Conservation (phyloP, 73 alveolate species). For the Paramecium tetraurelia region DNA sequence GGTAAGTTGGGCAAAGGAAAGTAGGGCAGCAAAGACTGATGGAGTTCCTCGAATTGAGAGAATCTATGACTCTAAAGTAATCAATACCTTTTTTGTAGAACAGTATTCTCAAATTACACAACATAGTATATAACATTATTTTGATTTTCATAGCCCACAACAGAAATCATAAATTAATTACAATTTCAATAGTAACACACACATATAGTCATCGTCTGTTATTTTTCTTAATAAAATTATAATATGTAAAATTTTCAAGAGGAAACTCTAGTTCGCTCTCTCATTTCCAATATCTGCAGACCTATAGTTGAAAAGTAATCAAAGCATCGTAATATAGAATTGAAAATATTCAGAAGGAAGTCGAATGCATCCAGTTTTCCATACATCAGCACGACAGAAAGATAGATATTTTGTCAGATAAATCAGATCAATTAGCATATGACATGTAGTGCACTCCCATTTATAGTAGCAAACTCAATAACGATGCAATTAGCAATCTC, state of each 20-base stretch:
- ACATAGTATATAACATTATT: background rate
- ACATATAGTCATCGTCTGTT: background rate
- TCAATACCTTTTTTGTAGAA: background rate
- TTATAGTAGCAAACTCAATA: background rate
- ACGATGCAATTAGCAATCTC: background rate
- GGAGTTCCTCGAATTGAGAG: background rate
- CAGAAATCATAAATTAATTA: slow-evolving; percentile 10
- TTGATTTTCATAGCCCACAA: background rate
- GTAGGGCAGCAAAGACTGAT: background rate
- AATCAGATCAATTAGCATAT: background rate
- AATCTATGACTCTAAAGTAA: background rate
- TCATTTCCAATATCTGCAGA: background rate
- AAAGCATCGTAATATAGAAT: background rate
- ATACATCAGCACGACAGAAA: background rate
- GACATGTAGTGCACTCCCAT: background rate
- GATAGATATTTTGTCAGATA: background rate
- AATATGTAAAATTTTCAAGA: background rate
- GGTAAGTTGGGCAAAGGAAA: background rate
- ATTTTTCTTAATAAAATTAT: background rate
- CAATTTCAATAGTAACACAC: background rate
- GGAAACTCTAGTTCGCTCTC: background rate
- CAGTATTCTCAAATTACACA: background rate
- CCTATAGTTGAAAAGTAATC: background rate
- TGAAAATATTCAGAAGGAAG: background rate
- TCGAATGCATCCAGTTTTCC: background rate